Evolutionary conservation across 2,329 filamentous ascomycete species (phyloP), one percentile per base, ranked within the genome.

Genomic region (Fusarium paranaense): DNA sequence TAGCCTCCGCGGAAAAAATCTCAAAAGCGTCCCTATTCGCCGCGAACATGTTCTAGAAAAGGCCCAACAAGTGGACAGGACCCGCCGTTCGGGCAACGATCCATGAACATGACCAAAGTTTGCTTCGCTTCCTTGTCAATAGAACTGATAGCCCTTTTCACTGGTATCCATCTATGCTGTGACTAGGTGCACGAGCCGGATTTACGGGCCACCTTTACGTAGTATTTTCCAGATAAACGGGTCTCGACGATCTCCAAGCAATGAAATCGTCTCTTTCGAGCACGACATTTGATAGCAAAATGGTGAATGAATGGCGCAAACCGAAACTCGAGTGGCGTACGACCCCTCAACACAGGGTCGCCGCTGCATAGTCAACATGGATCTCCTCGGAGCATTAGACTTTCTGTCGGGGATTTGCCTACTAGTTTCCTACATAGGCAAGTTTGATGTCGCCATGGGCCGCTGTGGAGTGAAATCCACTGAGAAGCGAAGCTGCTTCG

Each of bases 231-330:
- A 54, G 50, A 54, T 54, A 54, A 54, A 54, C 50, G 50, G 50
- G 50, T 32, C 50, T 54, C 11, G n/a, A 33, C n/a, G 14, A 30
- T 52, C 16, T 30, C 16, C 47, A 52, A 30, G 47, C 50, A 54
- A 54, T 54, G n/a, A 33, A 30, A 54, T 18, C 22, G n/a, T 10
- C 22, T 30, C 9, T 33, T 14, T 2, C 7, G 18, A 37, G 37
- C 47, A 61, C 58, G 57, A 54, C 58, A 62, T 62, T 61, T 40
- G n/a, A 22, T 56, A 35, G 35, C 45, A 27, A 56, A 66, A 61
- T 62, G 52, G 35, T 42, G 5, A 61, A 66, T 66, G 37, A 61
- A 64, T 64, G 47, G 35, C 62, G 62, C 33, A 38, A 64, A 38
- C 20, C 32, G 40, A 54, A 38, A 27, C 6, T 22, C 11, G 4